Evolutionary conservation across 208 protist genomes (phyloP).

Genomic region (Wallacemonas sp.): DNA sequence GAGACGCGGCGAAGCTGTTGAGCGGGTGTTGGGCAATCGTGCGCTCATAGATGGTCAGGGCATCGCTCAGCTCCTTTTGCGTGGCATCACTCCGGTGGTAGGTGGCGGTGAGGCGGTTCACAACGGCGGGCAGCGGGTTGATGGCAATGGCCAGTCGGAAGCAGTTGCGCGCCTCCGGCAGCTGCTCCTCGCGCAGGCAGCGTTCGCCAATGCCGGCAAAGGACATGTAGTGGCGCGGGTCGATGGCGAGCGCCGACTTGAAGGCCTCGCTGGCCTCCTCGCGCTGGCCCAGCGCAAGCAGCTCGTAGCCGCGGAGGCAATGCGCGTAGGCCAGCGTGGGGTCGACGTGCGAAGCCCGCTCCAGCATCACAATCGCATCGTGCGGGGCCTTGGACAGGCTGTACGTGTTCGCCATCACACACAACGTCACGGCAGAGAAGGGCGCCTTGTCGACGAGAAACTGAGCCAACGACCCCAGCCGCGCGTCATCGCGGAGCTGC

Average conservation of each 20-base stretch:
- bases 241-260: slow-evolving; percentile 87
- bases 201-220: slow-evolving; percentile 96
- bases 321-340: slow-evolving; percentile 91
- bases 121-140: slow-evolving; percentile 73
- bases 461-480: slow-evolving; percentile 89
- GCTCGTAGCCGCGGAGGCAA: slow-evolving; percentile 95
- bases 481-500: slow-evolving; percentile 89
- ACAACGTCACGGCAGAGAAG: slow-evolving; percentile 84
- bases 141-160: slow-evolving; percentile 90
- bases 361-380: slow-evolving; percentile 94
- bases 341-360: slow-evolving; percentile 91
- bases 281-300: slow-evolving; percentile 93
- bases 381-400: slow-evolving; percentile 94
- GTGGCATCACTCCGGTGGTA: slow-evolving; percentile 59
- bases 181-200: slow-evolving; percentile 91
- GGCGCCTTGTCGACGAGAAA: slow-evolving; percentile 88
- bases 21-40: slow-evolving; percentile 74
- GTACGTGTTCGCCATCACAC: slow-evolving; percentile 95
- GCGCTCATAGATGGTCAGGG: slow-evolving; percentile 73
- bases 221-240: slow-evolving; percentile 95
- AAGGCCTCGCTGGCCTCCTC: slow-evolving; percentile 91
- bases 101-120: slow-evolving; percentile 77
- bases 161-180: slow-evolving; percentile 87
- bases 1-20: slow-evolving; percentile 83
- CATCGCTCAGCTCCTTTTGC: slow-evolving; percentile 49